phyloP scores from a whole-genome alignment of 2,329 filamentous ascomycete species.

The Ceratocystiopsis brevicomis region DNA sequence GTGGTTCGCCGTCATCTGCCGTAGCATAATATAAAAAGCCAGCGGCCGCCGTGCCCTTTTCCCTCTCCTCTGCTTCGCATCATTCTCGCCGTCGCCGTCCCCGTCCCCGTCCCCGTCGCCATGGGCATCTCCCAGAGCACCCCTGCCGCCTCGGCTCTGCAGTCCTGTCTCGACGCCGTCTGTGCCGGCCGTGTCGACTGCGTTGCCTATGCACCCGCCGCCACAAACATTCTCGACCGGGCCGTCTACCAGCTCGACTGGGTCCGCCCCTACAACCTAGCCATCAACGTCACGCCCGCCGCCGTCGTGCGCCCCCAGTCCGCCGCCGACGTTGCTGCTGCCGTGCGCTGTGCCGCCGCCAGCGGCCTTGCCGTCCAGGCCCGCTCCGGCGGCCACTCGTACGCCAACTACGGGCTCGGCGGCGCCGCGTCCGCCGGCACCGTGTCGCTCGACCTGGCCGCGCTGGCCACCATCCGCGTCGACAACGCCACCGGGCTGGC shows the following conservation, averaged over 20 bases:
- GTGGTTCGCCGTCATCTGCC: too few relatives aligned
- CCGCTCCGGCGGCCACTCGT: slow-evolving; percentile 46
- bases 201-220: slow-evolving; percentile 24
- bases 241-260: slow-evolving; percentile 26
- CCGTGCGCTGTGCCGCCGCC: slow-evolving; percentile 36
- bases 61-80: too few relatives aligned
- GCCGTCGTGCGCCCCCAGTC: slow-evolving; percentile 37
- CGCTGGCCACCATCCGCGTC: slow-evolving; percentile 34
- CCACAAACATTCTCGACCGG: slow-evolving; percentile 6
- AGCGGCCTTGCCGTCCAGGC: slow-evolving; percentile 37
- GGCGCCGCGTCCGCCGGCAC: slow-evolving; percentile 34
- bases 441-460: slow-evolving; percentile 28
- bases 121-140: slow-evolving; percentile 3
- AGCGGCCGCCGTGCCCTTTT: too few relatives aligned
- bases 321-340: slow-evolving; percentile 33
- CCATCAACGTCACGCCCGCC: slow-evolving; percentile 26
- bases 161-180: slow-evolving; percentile 24
- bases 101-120: background rate
- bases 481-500: slow-evolving; percentile 32
- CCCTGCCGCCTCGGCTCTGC: slow-evolving; percentile 1
- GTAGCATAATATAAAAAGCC: too few relatives aligned
- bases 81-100: too few relatives aligned
- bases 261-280: slow-evolving; percentile 34
- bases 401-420: slow-evolving; percentile 27
- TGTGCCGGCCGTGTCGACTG: slow-evolving; percentile 26